Evolutionary conservation across 75 land plant species (phyloP), one percentile per base, ranked within the genome.

Genomic region (Sequoia sempervirens): DNA sequence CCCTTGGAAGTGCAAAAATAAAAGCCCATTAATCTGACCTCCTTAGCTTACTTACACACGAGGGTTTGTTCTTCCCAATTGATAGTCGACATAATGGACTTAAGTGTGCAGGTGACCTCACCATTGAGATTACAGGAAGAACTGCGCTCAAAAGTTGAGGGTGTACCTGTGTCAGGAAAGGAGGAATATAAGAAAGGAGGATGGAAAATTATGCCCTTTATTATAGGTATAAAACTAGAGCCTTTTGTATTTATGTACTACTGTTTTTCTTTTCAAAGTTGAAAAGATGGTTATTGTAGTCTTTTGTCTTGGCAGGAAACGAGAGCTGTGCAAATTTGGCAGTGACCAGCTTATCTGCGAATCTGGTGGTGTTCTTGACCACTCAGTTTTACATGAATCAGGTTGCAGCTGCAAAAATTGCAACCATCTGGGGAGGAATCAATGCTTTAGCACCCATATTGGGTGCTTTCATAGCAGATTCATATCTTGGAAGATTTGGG

Each of bases 401-500:
- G 13, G 82, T 89, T 26, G 72, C 37, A 1, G 86, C 90, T 23
- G 64, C 90, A 1, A 88, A 75, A 40, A 81, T 84, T 54, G 82
- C 83, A 28, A 87, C 84, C 40, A 84, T 84, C 69, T 88, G 90
- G 90, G 58, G 81, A 23, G 90, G 90, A 56, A 84, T 86, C 28
- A 84, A 82, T 68, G 81, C 78, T 85, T 50, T 88, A 64, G 81
- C 90, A 2, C 82, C 90, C 17, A 85, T 88, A 23, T 80, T 87
- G 52, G 90, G 90, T 28, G 90, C 86, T 17, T 88, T 88, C 76
- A 26, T 88, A 3, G 89, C 90, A 3, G 90, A 88, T 81, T 89
- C 89, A 9, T 88, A 84, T 50, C 37, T 88, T 43, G 90, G 90
- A 58, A 52, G 90, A 26, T 88, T 46, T 50, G 84, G 88, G 89